Evolutionary conservation across 225 moss, liverwort and hornwort genomes (phyloP), one percentile per base, ranked within the genome.

Genomic region (Polytrichum commune): DNA sequence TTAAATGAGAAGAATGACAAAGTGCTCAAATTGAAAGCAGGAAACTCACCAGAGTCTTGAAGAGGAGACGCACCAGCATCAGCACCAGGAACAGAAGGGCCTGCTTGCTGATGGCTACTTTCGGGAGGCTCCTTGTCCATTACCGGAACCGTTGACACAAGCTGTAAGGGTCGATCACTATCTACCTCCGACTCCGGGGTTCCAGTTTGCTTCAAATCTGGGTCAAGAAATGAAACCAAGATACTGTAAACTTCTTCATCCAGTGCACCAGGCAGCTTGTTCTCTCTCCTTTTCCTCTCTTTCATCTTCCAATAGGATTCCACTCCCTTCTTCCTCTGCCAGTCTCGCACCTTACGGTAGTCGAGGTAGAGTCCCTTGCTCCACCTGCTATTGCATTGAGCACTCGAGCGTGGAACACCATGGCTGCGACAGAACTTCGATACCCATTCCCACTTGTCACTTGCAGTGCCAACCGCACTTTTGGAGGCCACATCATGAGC

Each of bases 291-390:
- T 60, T 85, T 83, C 73, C 84, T 89, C 66, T 85, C 89, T 72
- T 92, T 92, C 91, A 92, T 92, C 63, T 78, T 79, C 91, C 89
- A 89, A 54, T 92, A 92, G 1, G 89, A 89, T 69, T 89, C 89
- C 29, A 76, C 78, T 63, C 83, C 78, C 77, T 54, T 79, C 72
- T 81, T 83, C 70, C 81, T 89, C 75, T 89, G 80, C 89, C 91
- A 92, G 62, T 92, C 91, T 75, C 85, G 81, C 27, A 92, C 85
- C 69, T 86, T 89, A 65, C 85, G 81, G 64, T 89, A 92, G 69
- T 92, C 91, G 5, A 83, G 83, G 62, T 81, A 83, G 63, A 89
- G 85, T 22, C 87, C 75, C 63, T 92, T 92, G 74, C 89, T 87
- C 91, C 89, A 92, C 62, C 89, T 79, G 74, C 83, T 85, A 64